Base-by-base conservation (phyloP, 768 basidiomycete genomes). In the Suillus luteus region DNA sequence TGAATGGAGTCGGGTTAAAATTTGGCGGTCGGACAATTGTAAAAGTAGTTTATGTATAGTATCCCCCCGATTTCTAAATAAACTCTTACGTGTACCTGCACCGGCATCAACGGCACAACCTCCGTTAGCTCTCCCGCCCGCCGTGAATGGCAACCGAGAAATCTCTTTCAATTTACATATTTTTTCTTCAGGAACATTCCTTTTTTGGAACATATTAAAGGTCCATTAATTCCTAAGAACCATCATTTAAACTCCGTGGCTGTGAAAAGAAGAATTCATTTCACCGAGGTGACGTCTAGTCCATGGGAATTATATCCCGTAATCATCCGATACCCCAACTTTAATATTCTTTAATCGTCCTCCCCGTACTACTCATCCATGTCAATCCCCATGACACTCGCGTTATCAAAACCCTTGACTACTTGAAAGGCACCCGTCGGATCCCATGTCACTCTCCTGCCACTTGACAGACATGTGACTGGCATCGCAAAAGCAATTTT, bases 241-340 rank as follows among this genome's bases (percentile, higher is more conserved):
- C 22, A 4, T 55, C 19, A 48, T 59, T 57, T 48, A 63, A 66
- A 43, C 63, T 64, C 65, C 63, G 64, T 63, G 64, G 54, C 64
- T 55, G 55, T 62, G 43, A 65, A 65, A 63, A 64, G 62, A 64
- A 64, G 43, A 15, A 31, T 46, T 62, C 61, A 43, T 62, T 65
- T 62, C 55, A 33, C 8, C 22, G 27, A 58, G 57, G 11, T 63
- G 24, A 57, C 24, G 40, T 8, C 5, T 38, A 31, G 27, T 31
- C 31, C 65, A 54, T 64, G 65, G 65, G 62, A 63, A 65, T 9
- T 10, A 6, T 54, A 33, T 31, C 33, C 52, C 52, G 52, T 54
- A 54, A 54, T 54, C 33, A 1, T 35, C 52, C 52, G 52, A 54
- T 54, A 54, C 52, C 52, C 31, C 52, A 49, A 49, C 48, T 49